These are phyloP conservation scores for Paecilomyces variotii DNA, from an alignment of 2,329 filamentous ascomycete species.

Conservation along the genomic window DNA sequence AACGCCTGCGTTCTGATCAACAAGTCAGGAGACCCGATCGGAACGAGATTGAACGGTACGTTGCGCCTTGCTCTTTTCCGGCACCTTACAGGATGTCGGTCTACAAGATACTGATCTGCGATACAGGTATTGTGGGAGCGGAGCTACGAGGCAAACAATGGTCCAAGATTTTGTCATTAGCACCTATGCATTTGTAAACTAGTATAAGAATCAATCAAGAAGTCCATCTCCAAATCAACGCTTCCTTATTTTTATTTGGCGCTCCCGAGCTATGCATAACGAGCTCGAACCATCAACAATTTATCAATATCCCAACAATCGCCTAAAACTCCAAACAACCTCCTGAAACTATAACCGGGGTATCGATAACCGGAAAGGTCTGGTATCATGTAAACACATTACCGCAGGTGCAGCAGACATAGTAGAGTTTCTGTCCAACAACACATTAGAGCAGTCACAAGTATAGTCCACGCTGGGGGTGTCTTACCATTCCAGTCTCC, in stretches of 20 bases:
- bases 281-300: slow-evolving; percentile 10
- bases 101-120: slow-evolving; percentile 13
- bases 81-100: neutral
- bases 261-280: neutral
- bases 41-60: slow-evolving; percentile 75
- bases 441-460: slow-evolving; percentile 9
- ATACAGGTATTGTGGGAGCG: slow-evolving; percentile 68
- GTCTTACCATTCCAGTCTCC: slow-evolving; percentile 92
- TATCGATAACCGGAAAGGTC: slow-evolving; percentile 20
- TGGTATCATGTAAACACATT: slow-evolving; percentile 58
- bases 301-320: slow-evolving; percentile 4
- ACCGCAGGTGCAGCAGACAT: slow-evolving; percentile 90
- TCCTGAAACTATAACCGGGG: slow-evolving; percentile 16
- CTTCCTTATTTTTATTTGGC: neutral
- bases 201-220: slow-evolving; percentile 9
- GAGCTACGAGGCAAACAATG: slow-evolving; percentile 90
- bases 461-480: slow-evolving; percentile 4
- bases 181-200: slow-evolving; percentile 66
- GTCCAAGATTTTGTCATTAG: slow-evolving; percentile 96
- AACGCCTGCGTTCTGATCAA: slow-evolving; percentile 97
- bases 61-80: slow-evolving; percentile 5
- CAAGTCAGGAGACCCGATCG: slow-evolving; percentile 92
- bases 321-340: slow-evolving; percentile 15
- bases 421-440: slow-evolving; percentile 67
- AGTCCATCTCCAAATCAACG: neutral